Percentiles rank a stretch among this genome's conserved stretches.
These are phyloP conservation scores for Hypoxylon cercidicola DNA, from an alignment of 495 filamentous ascomycete species.

Conservation along the genomic window DNA sequence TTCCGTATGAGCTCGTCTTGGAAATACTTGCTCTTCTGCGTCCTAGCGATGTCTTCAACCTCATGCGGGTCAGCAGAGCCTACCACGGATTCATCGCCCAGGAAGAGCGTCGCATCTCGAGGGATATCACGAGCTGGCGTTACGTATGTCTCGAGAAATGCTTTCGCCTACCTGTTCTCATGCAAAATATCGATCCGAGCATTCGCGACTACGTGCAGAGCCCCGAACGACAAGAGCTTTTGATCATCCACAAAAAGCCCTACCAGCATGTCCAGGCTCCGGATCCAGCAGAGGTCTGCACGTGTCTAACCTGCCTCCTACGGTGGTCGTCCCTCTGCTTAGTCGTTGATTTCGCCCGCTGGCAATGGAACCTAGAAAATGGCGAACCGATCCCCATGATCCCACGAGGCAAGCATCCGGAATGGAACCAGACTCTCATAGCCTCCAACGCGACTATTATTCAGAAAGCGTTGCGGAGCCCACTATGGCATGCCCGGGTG, in stretches of 20 bases:
- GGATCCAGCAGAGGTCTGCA: slow-evolving; percentile 55
- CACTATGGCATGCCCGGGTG: slow-evolving; percentile 60
- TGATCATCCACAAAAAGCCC: slow-evolving; percentile 53
- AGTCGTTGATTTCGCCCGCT: slow-evolving; percentile 64
- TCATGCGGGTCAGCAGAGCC: slow-evolving; percentile 48
- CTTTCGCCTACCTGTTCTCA: slow-evolving; percentile 58
- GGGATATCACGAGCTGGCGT: slow-evolving; percentile 51
- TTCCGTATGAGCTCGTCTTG: slow-evolving; percentile 61
- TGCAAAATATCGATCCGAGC: slow-evolving; percentile 51
- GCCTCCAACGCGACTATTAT: slow-evolving; percentile 53
- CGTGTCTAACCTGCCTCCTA: slow-evolving; percentile 62
- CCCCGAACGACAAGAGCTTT: slow-evolving; percentile 49
- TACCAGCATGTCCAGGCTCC: slow-evolving; percentile 60
- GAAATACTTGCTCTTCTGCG: slow-evolving; percentile 54
- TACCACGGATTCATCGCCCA: slow-evolving; percentile 53
- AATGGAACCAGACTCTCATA: slow-evolving; percentile 60
- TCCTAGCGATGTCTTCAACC: slow-evolving; percentile 60
- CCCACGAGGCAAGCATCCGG: slow-evolving; percentile 51
- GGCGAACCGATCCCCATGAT: slow-evolving; percentile 63
- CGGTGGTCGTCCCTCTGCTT: slow-evolving; percentile 64
- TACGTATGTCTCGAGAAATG: slow-evolving; percentile 60
- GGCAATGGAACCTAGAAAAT: slow-evolving; percentile 60
- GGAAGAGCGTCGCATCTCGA: slow-evolving; percentile 53
- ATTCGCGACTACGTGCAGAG: slow-evolving; percentile 49
- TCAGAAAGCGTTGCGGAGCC: slow-evolving; percentile 51